Conservation (phyloP, 345 rosid genomes). For the Heritiera fomes region DNA sequence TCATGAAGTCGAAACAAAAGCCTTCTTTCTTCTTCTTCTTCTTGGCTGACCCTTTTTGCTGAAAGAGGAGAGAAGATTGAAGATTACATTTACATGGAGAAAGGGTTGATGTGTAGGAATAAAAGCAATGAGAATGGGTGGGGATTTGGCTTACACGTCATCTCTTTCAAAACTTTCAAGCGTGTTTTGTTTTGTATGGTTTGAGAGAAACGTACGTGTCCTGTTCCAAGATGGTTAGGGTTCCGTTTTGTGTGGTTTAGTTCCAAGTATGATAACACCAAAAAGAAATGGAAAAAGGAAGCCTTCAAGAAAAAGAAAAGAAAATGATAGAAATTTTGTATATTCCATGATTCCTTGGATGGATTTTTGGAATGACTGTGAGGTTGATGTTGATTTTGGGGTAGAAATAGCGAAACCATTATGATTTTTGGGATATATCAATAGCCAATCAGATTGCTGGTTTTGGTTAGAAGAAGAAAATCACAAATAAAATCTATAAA, state of each 20-base stretch:
- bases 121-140: constrained; percentile 37
- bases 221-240: constrained; percentile 17
- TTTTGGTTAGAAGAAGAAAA: constrained; percentile 11
- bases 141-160: constrained; percentile 65
- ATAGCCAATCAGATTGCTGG: constrained; percentile 7
- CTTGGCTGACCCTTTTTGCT: background rate
- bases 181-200: constrained; percentile 39
- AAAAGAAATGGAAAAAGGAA: background rate
- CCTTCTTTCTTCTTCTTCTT: background rate
- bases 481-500: background rate
- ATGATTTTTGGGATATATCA: background rate
- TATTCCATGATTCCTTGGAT: background rate
- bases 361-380: constrained; percentile 5
- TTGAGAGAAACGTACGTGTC: constrained; percentile 58
- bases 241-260: constrained; percentile 36
- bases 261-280: background rate
- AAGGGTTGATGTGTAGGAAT: constrained; percentile 21
- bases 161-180: background rate
- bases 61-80: constrained; percentile 8
- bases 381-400: constrained; percentile 30
- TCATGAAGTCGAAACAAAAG: constrained; percentile 3
- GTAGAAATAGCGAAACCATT: background rate
- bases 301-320: background rate
- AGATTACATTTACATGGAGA: constrained; percentile 19
- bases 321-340: background rate